A percentile compares a stretch with the other conserved stretches of the same genome.
Evolutionary conservation across 1,139 yeast genomes (phyloP).

Genomic region (Kurtzmaniella quercitrusa): DNA sequence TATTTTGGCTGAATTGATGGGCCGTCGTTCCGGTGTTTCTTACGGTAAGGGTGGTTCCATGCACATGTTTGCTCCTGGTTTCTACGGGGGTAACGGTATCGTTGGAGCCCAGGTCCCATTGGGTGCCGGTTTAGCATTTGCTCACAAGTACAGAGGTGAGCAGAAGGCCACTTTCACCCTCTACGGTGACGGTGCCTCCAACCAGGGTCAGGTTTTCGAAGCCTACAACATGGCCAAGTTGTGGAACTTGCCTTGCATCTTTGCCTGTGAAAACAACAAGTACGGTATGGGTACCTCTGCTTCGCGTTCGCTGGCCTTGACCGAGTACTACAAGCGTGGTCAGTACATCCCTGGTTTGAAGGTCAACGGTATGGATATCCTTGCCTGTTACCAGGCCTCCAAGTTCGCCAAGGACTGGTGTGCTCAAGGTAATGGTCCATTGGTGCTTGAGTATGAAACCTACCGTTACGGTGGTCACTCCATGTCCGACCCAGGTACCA

Average conservation of each 20-base stretch:
- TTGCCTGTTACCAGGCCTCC: conserved; percentile 94
- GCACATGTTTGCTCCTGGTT: conserved; percentile 96
- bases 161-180: conserved; percentile 79
- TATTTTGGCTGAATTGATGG: conserved; percentile 94
- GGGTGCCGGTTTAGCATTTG: conserved; percentile 96
- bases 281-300: conserved; percentile 99
- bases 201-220: conserved; percentile 99
- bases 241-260: conserved; percentile 93
- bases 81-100: conserved; percentile 99
- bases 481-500: conserved; percentile 99
- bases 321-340: conserved; percentile 98
- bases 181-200: conserved; percentile 99
- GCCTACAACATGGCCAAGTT: conserved; percentile 98
- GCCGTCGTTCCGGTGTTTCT: conserved; percentile 91
- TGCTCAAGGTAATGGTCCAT: conserved; percentile 89
- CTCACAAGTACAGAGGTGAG: conserved; percentile 89
- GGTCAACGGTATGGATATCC: conserved; percentile 97
- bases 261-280: conserved; percentile 97
- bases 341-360: conserved; percentile 98
- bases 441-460: conserved; percentile 94
- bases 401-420: conserved; percentile 97
- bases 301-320: conserved; percentile 90
- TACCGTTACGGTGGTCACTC: conserved; percentile 99
- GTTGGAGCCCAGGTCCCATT: conserved; percentile 99
- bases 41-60: conserved; percentile 99